Base-by-base conservation (phyloP, 305 asterid genomes). In the Euphrasia arctica region DNA sequence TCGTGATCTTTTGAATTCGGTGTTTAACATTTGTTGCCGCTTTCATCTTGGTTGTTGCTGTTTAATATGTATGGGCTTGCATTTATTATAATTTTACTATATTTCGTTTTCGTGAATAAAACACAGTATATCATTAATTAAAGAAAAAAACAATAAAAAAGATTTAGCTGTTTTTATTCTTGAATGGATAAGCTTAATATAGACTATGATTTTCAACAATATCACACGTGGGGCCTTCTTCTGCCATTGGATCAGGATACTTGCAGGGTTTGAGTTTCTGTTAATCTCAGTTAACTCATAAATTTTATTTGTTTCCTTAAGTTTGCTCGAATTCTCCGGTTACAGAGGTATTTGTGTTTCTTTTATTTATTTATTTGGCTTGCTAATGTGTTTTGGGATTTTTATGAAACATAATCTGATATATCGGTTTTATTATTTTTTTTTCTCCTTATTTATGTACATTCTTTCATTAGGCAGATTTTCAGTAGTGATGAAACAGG, bases 91-190 rank as follows among this genome's bases (percentile, higher is more conserved):
- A 5, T 57, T 58, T 63, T 34, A 22, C 62, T 64, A 15, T 25
- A 51, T 28, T 59, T 28, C 50, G 5, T 27, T 49, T 25, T 42
- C 48, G n/a, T 36, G 45, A 66, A 11, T 15, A n/a, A 49, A 31
- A 56, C 15, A 47, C 9, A n/a, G n/a, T n/a, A n/a, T n/a, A n/a
- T n/a, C 13, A 62, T 42, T 32, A 32, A 41, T 50, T 36, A 34
- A 34, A 1, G 6, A 34, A 34, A 34, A 27, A 36, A 39, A 31
- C 39, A 65, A 29, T 29, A 2, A 31, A 63, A 64, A 49, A 55
- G 28, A 42, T 48, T 42, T n/a, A 70, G 70, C 70, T 47, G 52
- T 28, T 63, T 63, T 43, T 61, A 28, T 63, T 42, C 29, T n/a
- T 47, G 70, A 36, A 36, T 36, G 42, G 9, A 66, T 62, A 12